Evolutionary conservation across 2,329 filamentous ascomycete species (phyloP).

Genomic region (Akanthomyces muscarius): DNA sequence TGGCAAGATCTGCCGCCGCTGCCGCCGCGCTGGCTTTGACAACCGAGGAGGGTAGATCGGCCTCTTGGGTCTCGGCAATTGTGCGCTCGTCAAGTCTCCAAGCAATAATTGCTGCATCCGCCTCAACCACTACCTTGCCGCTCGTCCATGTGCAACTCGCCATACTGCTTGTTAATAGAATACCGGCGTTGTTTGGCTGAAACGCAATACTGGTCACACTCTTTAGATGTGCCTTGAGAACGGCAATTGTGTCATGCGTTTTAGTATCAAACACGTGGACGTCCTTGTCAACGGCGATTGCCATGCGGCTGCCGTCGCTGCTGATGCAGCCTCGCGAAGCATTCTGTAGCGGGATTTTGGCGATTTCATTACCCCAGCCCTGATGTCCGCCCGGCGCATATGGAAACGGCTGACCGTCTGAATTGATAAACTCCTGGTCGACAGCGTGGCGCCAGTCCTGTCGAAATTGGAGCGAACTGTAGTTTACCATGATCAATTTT

Average conservation of each 20-base stretch:
- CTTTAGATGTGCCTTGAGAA: background rate
- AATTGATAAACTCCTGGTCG: conserved; percentile 11
- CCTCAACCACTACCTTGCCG: background rate
- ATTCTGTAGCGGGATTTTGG: conserved; percentile 1
- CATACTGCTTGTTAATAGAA: conserved; percentile 7
- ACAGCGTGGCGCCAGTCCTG: conserved; percentile 18
- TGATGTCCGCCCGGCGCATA: conserved; percentile 11
- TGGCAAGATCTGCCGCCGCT: background rate
- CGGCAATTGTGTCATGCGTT: background rate
- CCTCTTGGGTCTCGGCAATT: background rate
- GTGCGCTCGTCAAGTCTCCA: background rate
- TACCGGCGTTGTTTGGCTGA: conserved; percentile 10
- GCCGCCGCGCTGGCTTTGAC: background rate
- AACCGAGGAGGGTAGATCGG: background rate
- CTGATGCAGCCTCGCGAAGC: conserved; percentile 8
- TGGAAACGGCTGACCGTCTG: conserved; percentile 5
- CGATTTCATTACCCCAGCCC: conserved; percentile 14
- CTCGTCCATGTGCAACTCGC: background rate
- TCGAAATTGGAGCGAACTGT: conserved; percentile 10
- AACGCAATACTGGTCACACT: conserved; percentile 1
- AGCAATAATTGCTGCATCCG: background rate
- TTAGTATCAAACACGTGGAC: conserved; percentile 9
- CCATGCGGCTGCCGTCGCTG: conserved; percentile 9
- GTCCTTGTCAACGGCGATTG: background rate
- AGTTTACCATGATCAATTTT: background rate